Conservation (phyloP, 345 rosid species). For the Melaleuca quinquenervia region DNA sequence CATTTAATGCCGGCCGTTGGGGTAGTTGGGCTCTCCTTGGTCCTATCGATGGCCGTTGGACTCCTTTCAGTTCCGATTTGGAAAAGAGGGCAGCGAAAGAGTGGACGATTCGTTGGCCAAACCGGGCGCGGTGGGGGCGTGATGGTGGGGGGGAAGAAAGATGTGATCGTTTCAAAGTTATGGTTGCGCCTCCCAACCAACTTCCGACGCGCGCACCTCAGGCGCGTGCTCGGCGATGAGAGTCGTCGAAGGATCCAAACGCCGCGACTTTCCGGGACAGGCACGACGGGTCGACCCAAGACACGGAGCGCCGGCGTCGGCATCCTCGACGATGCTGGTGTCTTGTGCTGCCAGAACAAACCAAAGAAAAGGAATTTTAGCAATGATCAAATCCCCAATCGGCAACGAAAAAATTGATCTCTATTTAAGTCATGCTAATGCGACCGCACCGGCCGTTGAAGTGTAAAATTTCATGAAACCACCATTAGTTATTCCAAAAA, state of each 20-base stretch:
- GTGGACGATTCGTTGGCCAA: neutral
- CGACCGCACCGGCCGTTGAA: too few species aligned
- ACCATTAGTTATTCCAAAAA: accelerated
- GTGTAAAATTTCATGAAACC: too few species aligned
- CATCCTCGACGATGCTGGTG: neutral
- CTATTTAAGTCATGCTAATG: neutral
- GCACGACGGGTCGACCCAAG: neutral
- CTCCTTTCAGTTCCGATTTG: neutral
- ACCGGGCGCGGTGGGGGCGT: neutral
- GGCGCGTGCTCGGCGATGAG: neutral
- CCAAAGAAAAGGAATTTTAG: neutral
- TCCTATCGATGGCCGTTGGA: neutral
- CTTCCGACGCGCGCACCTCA: neutral
- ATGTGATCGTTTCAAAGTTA: neutral
- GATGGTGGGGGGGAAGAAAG: neutral
- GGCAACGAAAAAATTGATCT: neutral
- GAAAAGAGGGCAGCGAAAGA: neutral
- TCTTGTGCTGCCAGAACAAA: neutral
- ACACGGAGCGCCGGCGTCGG: neutral
- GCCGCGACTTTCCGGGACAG: neutral
- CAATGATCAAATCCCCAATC: neutral
- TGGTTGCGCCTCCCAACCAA: neutral
- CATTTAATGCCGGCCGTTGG: neutral
- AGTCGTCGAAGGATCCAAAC: neutral
- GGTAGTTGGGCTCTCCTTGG: neutral